A percentile compares a stretch with the other conserved stretches of the same genome.
phyloP scores from a whole-genome alignment of 441 rosid genomes.

The Mallotus japonicus region DNA sequence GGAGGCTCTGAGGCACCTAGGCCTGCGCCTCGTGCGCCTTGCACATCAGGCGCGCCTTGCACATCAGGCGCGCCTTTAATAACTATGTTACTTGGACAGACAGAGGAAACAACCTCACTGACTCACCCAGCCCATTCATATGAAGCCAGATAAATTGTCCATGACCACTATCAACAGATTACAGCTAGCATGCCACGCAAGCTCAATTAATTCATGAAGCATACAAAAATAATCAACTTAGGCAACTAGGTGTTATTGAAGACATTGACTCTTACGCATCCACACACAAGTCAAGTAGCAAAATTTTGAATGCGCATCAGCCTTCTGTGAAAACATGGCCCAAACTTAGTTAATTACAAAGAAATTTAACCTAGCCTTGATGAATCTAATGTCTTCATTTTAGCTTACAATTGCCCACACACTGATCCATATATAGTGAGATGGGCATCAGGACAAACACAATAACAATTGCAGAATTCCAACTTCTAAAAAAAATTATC shows the following conservation, averaged over 20 bases:
- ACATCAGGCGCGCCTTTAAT: too few relatives aligned
- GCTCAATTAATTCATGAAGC: not conserved
- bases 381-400: not conserved
- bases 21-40: too few relatives aligned
- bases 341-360: not conserved
- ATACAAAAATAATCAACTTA: not conserved
- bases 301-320: not conserved
- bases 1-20: too few relatives aligned
- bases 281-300: not conserved
- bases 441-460: not conserved
- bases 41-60: too few relatives aligned
- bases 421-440: not conserved
- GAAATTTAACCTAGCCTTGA: not conserved
- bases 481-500: not conserved
- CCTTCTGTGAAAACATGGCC: not conserved
- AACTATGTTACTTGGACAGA: not conserved
- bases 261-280: not conserved
- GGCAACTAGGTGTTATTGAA: not conserved
- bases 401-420: not conserved
- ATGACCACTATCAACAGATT: not conserved
- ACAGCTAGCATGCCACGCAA: not conserved
- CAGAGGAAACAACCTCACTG: too few relatives aligned
- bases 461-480: not conserved
- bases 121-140: not conserved
- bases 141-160: not conserved